Base-by-base conservation (phyloP, 2,329 filamentous ascomycete species). In the Colletotrichum sp. region DNA sequence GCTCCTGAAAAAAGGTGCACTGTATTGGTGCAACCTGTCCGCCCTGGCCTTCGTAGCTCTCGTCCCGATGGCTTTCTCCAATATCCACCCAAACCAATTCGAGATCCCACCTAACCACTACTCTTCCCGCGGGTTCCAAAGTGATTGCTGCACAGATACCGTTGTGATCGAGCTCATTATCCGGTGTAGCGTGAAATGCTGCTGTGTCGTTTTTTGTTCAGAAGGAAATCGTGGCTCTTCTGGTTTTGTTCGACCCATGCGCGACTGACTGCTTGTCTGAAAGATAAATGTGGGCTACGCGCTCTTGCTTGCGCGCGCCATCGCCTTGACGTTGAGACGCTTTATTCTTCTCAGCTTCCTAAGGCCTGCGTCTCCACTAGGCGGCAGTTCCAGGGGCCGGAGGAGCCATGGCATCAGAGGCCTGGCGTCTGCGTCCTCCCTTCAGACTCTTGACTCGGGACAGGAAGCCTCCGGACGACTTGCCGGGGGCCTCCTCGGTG, bases 401-500 rank as follows among this genome's bases (percentile, higher is more conserved):
- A 36, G 75, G 77, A 61, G 71, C 68, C 66, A 77, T 71, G 2
- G 66, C 66, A 34, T 79, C 78, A 13, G 77, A 77, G 69, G 71
- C 71, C 80, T 71, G 80, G 83, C 79, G 79, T 65, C 83, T 82
- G 78, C 93, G 89, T 36, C 92, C 91, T 67, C 93, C 93, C 87
- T 95, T 96, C 85, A 97, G 86, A 84, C 93, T 95, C 90, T 95
- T 96, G 87, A 97, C 95, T 71, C 95, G 91, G 68, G 91, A 94
- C 77, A 98, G 83, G 77, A 98, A 93, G 3, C 94, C 94, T 60
- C 87, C 86, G 64, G 78, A 78, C 13, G 84, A 83, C 81, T 88
- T 87, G 79, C 85, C 83, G 79, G 83, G 82, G 78, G 84, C 84
- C 52, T 86, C 87, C 74, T 87, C 87, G 65, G 81, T 81, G 22